Conservation (phyloP, 805 yeast species). For the Saccharomycopsis guyanensis region DNA sequence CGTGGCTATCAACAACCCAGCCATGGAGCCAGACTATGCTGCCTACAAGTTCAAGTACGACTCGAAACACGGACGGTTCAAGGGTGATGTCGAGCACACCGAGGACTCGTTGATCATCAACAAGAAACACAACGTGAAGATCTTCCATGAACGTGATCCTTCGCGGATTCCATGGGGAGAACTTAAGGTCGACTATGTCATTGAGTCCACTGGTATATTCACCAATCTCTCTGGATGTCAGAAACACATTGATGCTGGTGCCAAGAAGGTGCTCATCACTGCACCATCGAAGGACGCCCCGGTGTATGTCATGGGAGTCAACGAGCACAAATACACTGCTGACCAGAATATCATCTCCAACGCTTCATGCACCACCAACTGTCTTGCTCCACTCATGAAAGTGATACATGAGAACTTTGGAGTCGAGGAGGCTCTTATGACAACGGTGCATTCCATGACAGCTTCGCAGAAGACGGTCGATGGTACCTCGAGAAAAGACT, state of each 20-base stretch:
- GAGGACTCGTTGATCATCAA: conserved; percentile 58
- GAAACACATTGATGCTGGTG: conserved; percentile 66
- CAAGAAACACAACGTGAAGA: conserved; percentile 41
- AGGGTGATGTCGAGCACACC: conserved; percentile 59
- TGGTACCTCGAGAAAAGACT: conserved; percentile 72
- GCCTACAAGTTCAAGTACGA: conserved; percentile 95
- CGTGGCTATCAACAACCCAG: conserved; percentile 87
- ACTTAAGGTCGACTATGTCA: conserved; percentile 51
- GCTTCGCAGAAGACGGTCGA: conserved; percentile 71
- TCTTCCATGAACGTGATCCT: conserved; percentile 63
- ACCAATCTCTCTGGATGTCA: conserved; percentile 57
- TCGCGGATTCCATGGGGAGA: conserved; percentile 63
- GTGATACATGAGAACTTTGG: conserved; percentile 59
- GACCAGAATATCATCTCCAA: conserved; percentile 56
- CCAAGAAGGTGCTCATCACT: conserved; percentile 65
- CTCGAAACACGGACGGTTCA: conserved; percentile 83
- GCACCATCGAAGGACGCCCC: conserved; percentile 69
- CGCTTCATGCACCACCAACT: conserved; percentile 70
- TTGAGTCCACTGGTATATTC: conserved; percentile 70
- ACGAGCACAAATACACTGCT: conserved; percentile 49
- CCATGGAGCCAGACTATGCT: conserved; percentile 84
- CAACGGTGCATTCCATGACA: conserved; percentile 66
- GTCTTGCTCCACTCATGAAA: conserved; percentile 69
- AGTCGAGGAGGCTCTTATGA: conserved; percentile 68
- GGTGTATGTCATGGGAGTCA: conserved; percentile 68